Evolutionary conservation across 2,329 filamentous ascomycete species (phyloP).

Genomic region (Claviceps quebecensis): DNA sequence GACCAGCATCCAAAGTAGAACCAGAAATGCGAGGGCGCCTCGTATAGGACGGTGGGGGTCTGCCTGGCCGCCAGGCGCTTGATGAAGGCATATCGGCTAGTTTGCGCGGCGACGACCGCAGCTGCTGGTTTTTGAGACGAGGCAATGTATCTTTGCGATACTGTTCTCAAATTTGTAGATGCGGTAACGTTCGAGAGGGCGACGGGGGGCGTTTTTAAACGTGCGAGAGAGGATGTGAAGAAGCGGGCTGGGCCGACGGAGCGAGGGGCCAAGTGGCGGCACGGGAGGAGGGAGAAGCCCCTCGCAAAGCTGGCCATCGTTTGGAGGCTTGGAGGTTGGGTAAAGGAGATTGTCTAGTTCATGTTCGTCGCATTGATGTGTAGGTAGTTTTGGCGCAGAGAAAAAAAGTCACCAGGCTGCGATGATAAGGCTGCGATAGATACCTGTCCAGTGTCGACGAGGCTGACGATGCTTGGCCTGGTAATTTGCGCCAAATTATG

Average conservation of each 20-base stretch:
- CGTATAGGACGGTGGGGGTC: slow-evolving; percentile 47
- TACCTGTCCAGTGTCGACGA: too few relatives aligned
- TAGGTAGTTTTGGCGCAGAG: too few relatives aligned
- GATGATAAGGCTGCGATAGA: too few relatives aligned
- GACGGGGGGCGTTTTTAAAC: slow-evolving; percentile 10
- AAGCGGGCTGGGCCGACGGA: slow-evolving; percentile 12
- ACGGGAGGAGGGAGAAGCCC: slow-evolving; percentile 15
- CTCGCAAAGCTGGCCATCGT: slow-evolving; percentile 18
- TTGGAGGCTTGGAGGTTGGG: neutral
- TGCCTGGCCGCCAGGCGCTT: slow-evolving; percentile 41
- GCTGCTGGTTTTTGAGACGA: slow-evolving; percentile 6
- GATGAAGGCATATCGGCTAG: slow-evolving; percentile 31
- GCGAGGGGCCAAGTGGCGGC: slow-evolving; percentile 11
- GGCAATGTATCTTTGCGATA: neutral
- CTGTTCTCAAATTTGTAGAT: slow-evolving; percentile 6
- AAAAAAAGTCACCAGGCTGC: too few relatives aligned
- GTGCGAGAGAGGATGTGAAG: slow-evolving; percentile 16
- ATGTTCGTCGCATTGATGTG: neutral
- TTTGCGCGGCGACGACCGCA: slow-evolving; percentile 8
- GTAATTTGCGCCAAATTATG: neutral
- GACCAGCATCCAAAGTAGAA: slow-evolving; percentile 47
- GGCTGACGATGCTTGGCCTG: too few relatives aligned
- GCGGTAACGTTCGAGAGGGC: slow-evolving; percentile 7
- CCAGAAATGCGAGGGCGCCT: slow-evolving; percentile 48
- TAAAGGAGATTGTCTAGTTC: neutral